These are phyloP conservation scores for Solanum peruvianum DNA, from an alignment of 257 asterid genomes.

Conservation along the genomic window DNA sequence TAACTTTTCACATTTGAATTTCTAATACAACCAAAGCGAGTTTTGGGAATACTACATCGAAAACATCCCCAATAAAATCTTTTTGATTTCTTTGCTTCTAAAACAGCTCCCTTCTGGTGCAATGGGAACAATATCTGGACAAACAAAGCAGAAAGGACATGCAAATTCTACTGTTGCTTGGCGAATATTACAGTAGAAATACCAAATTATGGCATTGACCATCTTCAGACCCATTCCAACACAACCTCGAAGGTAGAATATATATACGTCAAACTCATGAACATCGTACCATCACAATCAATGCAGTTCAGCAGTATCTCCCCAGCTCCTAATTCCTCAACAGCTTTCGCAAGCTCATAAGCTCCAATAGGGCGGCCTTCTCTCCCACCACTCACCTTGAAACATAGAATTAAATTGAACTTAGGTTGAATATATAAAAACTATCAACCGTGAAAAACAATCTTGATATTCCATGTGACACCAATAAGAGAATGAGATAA, in stretches of 20 bases:
- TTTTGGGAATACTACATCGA: neutral
- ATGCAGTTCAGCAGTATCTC: constrained; percentile 93
- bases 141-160: neutral
- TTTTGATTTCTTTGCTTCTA: neutral
- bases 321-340: constrained; percentile 97
- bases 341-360: constrained; percentile 93
- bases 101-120: neutral
- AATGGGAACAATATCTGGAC: neutral
- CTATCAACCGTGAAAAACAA: neutral
- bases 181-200: neutral
- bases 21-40: neutral
- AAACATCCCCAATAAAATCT: neutral
- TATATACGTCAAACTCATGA: neutral
- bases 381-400: constrained; percentile 88
- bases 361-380: constrained; percentile 97
- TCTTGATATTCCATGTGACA: neutral
- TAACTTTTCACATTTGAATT: neutral
- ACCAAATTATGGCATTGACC: neutral
- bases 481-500: neutral
- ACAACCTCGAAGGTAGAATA: neutral
- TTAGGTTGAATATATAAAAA: neutral
- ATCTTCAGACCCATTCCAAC: neutral
- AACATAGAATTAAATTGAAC: neutral
- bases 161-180: neutral
- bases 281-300: constrained; percentile 70